phyloP scores from a whole-genome alignment of 768 basidiomycete genomes.

The Tubosaeta brunneosetosa region DNA sequence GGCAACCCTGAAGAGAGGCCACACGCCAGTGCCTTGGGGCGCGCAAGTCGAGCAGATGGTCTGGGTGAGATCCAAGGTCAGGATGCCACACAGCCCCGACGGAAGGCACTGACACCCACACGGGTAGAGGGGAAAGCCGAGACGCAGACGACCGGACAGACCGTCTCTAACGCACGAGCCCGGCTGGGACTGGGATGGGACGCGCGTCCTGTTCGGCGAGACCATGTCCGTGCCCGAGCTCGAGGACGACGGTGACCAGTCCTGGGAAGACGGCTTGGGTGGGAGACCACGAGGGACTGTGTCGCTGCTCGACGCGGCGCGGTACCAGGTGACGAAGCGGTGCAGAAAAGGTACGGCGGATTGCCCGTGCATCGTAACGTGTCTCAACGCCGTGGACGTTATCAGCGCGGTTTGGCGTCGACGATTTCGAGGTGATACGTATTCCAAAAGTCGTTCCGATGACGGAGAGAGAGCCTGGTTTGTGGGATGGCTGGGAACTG shows the following conservation, averaged over 20 bases:
- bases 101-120: background rate
- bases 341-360: constrained; percentile 11
- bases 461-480: constrained; percentile 4
- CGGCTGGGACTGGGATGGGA: constrained; percentile 26
- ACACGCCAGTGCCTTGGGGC: constrained; percentile 6
- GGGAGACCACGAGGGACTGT: background rate
- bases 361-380: background rate
- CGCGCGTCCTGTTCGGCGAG: constrained; percentile 5
- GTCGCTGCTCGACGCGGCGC: constrained; percentile 6
- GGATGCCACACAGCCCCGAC: background rate
- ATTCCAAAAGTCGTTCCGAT: constrained; percentile 17
- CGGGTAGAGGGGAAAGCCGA: constrained; percentile 12
- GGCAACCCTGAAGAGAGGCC: constrained; percentile 19
- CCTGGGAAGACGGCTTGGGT: background rate
- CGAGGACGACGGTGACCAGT: background rate
- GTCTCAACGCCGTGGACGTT: background rate
- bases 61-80: constrained; percentile 14
- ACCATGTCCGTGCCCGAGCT: background rate
- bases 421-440: constrained; percentile 22
- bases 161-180: constrained; percentile 13
- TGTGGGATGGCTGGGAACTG: constrained; percentile 3
- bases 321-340: background rate
- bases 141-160: constrained; percentile 5
- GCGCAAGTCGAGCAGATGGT: background rate
- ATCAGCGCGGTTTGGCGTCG: constrained; percentile 10